These are phyloP conservation scores for Stylosanthes scabra DNA, from an alignment of 331 rosid genomes.

Conservation along the genomic window DNA sequence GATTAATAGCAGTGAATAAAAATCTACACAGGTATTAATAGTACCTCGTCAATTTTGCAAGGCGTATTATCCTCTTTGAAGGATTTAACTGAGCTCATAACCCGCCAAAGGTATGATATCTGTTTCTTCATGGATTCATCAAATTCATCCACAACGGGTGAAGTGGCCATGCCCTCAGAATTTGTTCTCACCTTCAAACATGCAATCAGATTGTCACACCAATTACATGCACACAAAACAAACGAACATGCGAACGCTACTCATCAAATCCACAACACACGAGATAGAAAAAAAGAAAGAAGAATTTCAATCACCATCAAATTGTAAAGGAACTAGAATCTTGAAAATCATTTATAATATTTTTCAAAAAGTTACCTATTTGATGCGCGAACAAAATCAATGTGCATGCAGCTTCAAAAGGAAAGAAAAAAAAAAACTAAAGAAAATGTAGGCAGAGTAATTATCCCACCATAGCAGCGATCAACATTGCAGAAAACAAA, in stretches of 20 bases:
- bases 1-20: constrained; percentile 8
- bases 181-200: constrained; percentile 33
- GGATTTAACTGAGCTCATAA: constrained; percentile 25
- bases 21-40: not conserved
- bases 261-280: not conserved
- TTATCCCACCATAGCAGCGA: too few relatives aligned
- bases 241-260: not conserved
- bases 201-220: not conserved
- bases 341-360: too few relatives aligned
- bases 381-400: too few relatives aligned
- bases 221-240: not conserved
- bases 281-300: not conserved
- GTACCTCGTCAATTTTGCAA: constrained; percentile 73
- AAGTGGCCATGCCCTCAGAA: constrained; percentile 17
- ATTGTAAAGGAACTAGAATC: too few relatives aligned
- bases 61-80: constrained; percentile 62
- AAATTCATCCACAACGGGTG: constrained; percentile 37
- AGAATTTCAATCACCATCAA: too few relatives aligned
- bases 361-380: too few relatives aligned
- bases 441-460: too few relatives aligned
- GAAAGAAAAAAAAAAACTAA: too few relatives aligned
- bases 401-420: too few relatives aligned
- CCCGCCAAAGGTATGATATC: constrained; percentile 42
- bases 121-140: constrained; percentile 54
- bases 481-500: too few relatives aligned